Base-by-base conservation (phyloP, 495 filamentous ascomycete species). In the Daldinia bambusicola region DNA sequence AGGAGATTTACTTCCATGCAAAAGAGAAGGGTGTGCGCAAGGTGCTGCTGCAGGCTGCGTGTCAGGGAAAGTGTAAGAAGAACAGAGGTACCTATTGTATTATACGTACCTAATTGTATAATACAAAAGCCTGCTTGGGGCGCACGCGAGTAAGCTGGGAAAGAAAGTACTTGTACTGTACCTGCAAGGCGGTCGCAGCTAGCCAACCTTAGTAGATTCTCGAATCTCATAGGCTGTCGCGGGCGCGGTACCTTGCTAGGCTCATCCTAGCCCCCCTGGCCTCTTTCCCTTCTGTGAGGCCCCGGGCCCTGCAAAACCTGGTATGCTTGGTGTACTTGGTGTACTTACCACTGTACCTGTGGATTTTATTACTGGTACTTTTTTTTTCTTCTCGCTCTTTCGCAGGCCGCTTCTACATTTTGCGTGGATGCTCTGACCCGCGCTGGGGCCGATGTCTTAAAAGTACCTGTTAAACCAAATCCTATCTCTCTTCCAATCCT, bases 401-500 rank as follows among this genome's bases (percentile, higher is more conserved):
- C 56, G 9, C 37, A 61, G 34, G 56, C 45, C 50, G 37, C 53
- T 63, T 56, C 57, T 61, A 48, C 48, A 52, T 53, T 60, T 61
- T 31, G 67, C 48, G 53, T 65, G 45, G 64, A 72, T 70, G 70
- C 56, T 73, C 67, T 58, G 63, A 72, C 69, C 60, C 69, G 69
- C 53, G 70, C 70, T 61, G 70, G 70, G 56, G 48, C 67, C 70
- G 68, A 71, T 83, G 83, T 84, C 81, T 85, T 84, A 83, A 84
- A 82, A 76, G 78, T 80, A 77, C 82, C 80, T 74, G 75, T 80
- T 77, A 79, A 75, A 80, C 81, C 81, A 84, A 67, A 26, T 26
- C 43, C 70, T 50, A 75, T 82, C 78, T 80, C 75, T 78, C 75
- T 78, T 84, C 80, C 82, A 81, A 79, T 83, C 82, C 82, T 81